Percentiles rank a stretch among this genome's conserved stretches.
These are phyloP conservation scores for Sphagnum tenellum DNA, from an alignment of 225 moss, liverwort and hornwort species.

Conservation along the genomic window DNA sequence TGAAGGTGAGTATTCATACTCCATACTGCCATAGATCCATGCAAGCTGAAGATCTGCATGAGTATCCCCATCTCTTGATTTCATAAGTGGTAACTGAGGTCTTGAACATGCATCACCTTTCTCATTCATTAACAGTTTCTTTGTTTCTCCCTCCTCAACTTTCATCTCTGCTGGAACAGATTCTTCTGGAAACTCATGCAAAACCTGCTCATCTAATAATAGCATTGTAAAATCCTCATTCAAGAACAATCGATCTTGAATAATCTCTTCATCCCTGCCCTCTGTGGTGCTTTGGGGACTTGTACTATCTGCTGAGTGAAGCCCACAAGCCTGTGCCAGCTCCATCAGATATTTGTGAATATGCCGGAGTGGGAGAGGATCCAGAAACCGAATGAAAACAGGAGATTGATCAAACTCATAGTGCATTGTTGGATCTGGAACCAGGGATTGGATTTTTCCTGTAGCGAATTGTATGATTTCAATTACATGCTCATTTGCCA, in stretches of 20 bases:
- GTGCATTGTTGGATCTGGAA: constrained; percentile 17
- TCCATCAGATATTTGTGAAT: constrained; percentile 27
- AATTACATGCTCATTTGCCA: constrained; percentile 19
- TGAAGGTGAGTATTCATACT: constrained; percentile 24
- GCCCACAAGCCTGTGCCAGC: constrained; percentile 26
- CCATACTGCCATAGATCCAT: constrained; percentile 27
- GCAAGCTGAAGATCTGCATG: constrained; percentile 34
- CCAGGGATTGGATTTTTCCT: constrained; percentile 17
- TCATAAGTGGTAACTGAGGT: constrained; percentile 29
- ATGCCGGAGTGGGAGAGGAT: constrained; percentile 12
- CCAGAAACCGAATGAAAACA: constrained; percentile 26
- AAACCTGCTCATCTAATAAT: constrained; percentile 30
- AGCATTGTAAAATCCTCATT: constrained; percentile 36
- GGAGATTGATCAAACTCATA: constrained; percentile 25
- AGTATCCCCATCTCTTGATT: constrained; percentile 15
- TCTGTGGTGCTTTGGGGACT: constrained; percentile 4
- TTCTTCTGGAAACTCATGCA: constrained; percentile 23
- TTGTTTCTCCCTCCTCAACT: constrained; percentile 13
- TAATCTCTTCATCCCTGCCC: constrained; percentile 19
- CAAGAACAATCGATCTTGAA: constrained; percentile 24
- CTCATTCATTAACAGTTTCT: constrained; percentile 15
- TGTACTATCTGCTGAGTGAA: constrained; percentile 9
- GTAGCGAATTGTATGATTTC: constrained; percentile 19
- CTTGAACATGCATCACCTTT: constrained; percentile 16
- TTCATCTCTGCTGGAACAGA: constrained; percentile 4